phyloP scores from a whole-genome alignment of 441 rosid genomes.

The Brassica hybrid region DNA sequence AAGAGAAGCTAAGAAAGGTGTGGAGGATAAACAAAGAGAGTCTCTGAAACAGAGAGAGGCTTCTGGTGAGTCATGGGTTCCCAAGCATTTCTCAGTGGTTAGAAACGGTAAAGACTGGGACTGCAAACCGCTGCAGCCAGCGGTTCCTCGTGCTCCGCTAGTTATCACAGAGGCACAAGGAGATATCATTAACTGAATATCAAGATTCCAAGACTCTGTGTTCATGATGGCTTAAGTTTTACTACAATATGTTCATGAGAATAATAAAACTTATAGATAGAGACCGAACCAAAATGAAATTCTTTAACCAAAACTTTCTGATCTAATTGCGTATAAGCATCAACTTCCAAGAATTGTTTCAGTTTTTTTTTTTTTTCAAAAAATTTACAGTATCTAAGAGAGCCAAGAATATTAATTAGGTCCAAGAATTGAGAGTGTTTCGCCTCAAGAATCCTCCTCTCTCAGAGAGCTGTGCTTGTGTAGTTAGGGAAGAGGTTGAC shows the following conservation, averaged over 20 bases:
- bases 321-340: conserved; percentile 29
- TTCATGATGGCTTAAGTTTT: conserved; percentile 5
- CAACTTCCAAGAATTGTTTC: neutral
- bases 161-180: conserved; percentile 43
- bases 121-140: conserved; percentile 54
- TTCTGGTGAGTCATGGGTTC: conserved; percentile 62
- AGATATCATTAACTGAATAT: conserved; percentile 3
- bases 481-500: conserved; percentile 68
- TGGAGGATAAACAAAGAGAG: conserved; percentile 74
- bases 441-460: conserved; percentile 29
- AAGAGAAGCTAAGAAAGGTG: conserved; percentile 59
- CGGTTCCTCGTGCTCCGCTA: conserved; percentile 76
- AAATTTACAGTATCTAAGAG: conserved; percentile 38
- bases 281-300: neutral
- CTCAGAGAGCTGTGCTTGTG: conserved; percentile 41
- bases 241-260: conserved; percentile 2
- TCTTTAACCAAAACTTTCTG: conserved; percentile 18
- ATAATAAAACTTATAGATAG: neutral
- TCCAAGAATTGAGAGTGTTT: conserved; percentile 25
- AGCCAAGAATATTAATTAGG: conserved; percentile 9
- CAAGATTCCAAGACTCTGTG: conserved; percentile 1
- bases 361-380: conserved; percentile 4
- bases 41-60: conserved; percentile 53
- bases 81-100: conserved; percentile 59
- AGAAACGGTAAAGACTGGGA: conserved; percentile 60